These are phyloP conservation scores for Lentinula raphanica DNA, from an alignment of 768 basidiomycete species.

Conservation along the genomic window DNA sequence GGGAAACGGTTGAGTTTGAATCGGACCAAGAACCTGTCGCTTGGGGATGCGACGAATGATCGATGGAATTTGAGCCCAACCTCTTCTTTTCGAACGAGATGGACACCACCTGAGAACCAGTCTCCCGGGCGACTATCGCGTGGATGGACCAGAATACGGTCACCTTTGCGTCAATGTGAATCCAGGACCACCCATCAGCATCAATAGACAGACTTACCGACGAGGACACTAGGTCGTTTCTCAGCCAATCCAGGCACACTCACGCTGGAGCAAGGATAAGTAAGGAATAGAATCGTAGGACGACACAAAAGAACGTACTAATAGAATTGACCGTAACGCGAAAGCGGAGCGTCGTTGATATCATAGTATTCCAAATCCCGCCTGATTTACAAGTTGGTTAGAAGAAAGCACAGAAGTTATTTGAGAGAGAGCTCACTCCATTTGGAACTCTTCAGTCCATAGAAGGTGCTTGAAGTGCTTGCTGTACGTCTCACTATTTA, in stretches of 20 bases:
- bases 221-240: constrained; percentile 51
- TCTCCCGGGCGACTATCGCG: constrained; percentile 31
- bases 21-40: constrained; percentile 41
- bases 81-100: constrained; percentile 40
- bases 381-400: constrained; percentile 18
- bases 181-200: too few species aligned
- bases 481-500: constrained; percentile 37
- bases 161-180: too few species aligned
- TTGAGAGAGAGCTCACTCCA: constrained; percentile 28
- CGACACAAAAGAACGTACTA: constrained; percentile 26
- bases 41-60: constrained; percentile 33
- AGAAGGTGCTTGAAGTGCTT: constrained; percentile 46
- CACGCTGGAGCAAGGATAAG: constrained; percentile 25
- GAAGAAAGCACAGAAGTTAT: not conserved
- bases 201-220: constrained; percentile 32
- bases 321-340: constrained; percentile 27
- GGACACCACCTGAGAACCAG: constrained; percentile 60
- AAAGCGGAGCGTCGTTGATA: constrained; percentile 28
- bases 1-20: constrained; percentile 57
- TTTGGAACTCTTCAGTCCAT: constrained; percentile 50
- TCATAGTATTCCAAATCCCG: constrained; percentile 32
- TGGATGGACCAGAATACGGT: constrained; percentile 47
- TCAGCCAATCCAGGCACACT: constrained; percentile 49
- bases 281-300: not conserved
- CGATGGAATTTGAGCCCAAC: constrained; percentile 47